Percentiles rank a stretch among this genome's conserved stretches.
Evolutionary conservation across 2,329 filamentous ascomycete species (phyloP).

Genomic region (Fusarium sp.): DNA sequence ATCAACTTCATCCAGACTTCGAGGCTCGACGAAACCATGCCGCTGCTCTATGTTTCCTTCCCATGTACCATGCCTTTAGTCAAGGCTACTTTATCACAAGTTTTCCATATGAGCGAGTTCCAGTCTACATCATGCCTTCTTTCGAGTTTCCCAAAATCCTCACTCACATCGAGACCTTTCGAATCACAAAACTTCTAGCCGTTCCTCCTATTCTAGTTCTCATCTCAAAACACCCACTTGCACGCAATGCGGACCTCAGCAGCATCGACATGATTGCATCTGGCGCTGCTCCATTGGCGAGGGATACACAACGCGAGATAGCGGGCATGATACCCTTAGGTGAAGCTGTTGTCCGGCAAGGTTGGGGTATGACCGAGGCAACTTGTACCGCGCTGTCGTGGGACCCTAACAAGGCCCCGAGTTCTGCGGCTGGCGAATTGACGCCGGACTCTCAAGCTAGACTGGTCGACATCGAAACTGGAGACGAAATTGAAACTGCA

Average conservation of each 20-base stretch:
- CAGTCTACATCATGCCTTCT: constrained; percentile 80
- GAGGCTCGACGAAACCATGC: constrained; percentile 53
- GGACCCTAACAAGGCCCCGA: constrained; percentile 67
- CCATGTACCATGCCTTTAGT: constrained; percentile 79
- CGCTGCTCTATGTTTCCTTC: constrained; percentile 73
- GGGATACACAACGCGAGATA: constrained; percentile 59
- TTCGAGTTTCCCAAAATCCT: constrained; percentile 83
- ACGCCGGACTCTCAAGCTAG: constrained; percentile 63
- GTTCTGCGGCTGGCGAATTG: constrained; percentile 49
- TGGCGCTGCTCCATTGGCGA: constrained; percentile 76
- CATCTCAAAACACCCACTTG: constrained; percentile 76
- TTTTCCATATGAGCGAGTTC: constrained; percentile 65
- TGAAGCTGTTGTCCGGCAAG: constrained; percentile 64
- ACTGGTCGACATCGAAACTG: constrained; percentile 69
- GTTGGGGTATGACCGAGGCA: constrained; percentile 89
- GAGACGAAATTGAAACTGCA: constrained; percentile 60
- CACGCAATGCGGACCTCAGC: constrained; percentile 74
- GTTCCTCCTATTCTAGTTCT: constrained; percentile 82
- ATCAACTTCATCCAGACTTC: constrained; percentile 62
- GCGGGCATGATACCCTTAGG: constrained; percentile 61
- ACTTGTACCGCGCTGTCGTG: constrained; percentile 78
- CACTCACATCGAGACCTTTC: constrained; percentile 72
- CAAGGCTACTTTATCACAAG: constrained; percentile 77
- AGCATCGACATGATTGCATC: constrained; percentile 68
- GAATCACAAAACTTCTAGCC: constrained; percentile 72